Evolutionary conservation across 2,329 filamentous ascomycete species (phyloP).

Genomic region (Xylariaceae sp.): DNA sequence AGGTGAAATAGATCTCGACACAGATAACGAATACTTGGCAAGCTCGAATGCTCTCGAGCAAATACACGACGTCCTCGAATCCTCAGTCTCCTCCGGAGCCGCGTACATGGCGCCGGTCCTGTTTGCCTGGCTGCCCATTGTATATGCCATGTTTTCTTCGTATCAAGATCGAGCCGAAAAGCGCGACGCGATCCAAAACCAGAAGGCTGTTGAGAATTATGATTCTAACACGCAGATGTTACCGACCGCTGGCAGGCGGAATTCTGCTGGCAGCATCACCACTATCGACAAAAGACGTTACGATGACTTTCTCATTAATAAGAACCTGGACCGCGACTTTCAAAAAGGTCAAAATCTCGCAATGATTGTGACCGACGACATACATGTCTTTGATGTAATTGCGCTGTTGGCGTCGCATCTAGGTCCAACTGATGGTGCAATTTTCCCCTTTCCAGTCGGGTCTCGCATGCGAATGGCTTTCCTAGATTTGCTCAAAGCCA

Average conservation of each 20-base stretch:
- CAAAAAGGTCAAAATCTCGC: constrained; percentile 48
- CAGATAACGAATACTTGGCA: constrained; percentile 55
- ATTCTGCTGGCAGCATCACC: constrained; percentile 57
- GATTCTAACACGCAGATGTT: constrained; percentile 43
- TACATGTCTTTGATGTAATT: constrained; percentile 50
- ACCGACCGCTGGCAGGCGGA: constrained; percentile 42
- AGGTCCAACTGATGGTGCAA: constrained; percentile 41
- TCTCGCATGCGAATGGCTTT: constrained; percentile 59
- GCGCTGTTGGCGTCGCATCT: constrained; percentile 44
- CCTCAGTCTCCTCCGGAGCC: constrained; percentile 51
- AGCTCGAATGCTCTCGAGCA: constrained; percentile 64
- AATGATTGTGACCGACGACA: constrained; percentile 42
- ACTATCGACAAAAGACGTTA: constrained; percentile 57
- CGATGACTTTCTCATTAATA: constrained; percentile 50
- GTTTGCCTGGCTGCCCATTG: constrained; percentile 75
- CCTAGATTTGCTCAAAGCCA: constrained; percentile 64
- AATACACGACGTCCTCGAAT: constrained; percentile 65
- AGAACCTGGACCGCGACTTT: constrained; percentile 46
- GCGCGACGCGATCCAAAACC: constrained; percentile 52
- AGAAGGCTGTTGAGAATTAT: constrained; percentile 52
- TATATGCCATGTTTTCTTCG: constrained; percentile 61
- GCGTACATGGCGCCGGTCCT: constrained; percentile 65
- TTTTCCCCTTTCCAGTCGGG: constrained; percentile 51
- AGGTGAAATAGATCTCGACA: constrained; percentile 41
- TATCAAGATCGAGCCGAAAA: constrained; percentile 58